Percentiles rank a stretch among this genome's conserved stretches.
These are phyloP conservation scores for Basidioascus undulatus DNA, from an alignment of 768 basidiomycete species.

Conservation along the genomic window DNA sequence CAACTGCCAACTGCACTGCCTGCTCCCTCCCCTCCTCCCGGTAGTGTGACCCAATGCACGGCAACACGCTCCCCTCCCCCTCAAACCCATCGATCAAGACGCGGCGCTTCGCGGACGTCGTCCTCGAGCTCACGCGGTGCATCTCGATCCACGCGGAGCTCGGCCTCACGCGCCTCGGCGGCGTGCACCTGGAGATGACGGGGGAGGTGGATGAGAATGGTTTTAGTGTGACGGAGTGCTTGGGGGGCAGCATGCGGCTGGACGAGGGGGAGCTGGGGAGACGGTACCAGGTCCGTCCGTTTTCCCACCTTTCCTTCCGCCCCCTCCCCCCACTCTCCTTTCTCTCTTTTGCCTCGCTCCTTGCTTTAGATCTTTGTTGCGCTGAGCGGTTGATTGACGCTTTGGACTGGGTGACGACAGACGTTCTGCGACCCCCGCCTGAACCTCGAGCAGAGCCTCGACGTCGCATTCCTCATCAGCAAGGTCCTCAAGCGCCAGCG, in stretches of 20 bases:
- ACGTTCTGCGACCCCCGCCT: conserved; percentile 84
- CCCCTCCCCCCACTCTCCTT: background rate
- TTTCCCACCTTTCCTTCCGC: background rate
- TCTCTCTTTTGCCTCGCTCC: background rate
- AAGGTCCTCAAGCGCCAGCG: no score
- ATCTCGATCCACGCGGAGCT: conserved; percentile 53
- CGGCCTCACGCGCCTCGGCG: conserved; percentile 41
- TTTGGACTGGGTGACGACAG: conserved; percentile 19
- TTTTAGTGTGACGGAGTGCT: conserved; percentile 84
- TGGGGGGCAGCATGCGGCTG: conserved; percentile 89
- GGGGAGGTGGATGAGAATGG: conserved; percentile 77
- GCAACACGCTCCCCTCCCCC: conserved; percentile 68
- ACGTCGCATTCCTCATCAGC: no score
- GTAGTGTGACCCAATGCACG: conserved; percentile 97
- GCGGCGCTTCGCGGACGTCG: conserved; percentile 52
- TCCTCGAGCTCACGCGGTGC: conserved; percentile 59
- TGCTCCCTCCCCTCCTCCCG: conserved; percentile 20
- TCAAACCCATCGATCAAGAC: conserved; percentile 53
- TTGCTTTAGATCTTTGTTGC: background rate
- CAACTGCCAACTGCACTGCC: conserved; percentile 18
- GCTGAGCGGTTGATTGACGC: background rate
- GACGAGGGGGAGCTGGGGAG: conserved; percentile 69
- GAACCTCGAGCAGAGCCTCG: no score
- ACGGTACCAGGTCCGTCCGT: conserved; percentile 46
- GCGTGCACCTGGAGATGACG: conserved; percentile 73